Conservation (phyloP, 306 rosid genomes). For the Medicago arabica region DNA sequence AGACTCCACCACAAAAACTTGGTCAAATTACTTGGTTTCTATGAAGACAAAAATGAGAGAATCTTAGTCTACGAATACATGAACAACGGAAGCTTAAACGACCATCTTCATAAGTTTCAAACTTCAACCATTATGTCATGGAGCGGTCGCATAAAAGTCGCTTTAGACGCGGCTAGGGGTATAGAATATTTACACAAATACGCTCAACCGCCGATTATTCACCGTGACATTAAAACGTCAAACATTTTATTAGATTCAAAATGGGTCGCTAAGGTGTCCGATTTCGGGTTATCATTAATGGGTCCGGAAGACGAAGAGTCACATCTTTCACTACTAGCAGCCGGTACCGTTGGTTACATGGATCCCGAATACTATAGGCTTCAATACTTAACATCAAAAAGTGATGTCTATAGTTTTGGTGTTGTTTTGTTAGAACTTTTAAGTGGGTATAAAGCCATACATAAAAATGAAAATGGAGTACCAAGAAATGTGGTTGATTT, state of each 20-base stretch:
- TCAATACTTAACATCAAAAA: constrained; percentile 72
- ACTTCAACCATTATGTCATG: constrained; percentile 56
- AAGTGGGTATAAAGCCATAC: constrained; percentile 73
- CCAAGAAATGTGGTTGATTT: constrained; percentile 90
- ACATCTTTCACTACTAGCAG: constrained; percentile 61
- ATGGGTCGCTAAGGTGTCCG: constrained; percentile 69
- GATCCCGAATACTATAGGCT: constrained; percentile 91
- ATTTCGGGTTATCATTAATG: constrained; percentile 77
- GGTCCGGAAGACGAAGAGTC: constrained; percentile 64
- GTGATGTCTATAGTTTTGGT: constrained; percentile 91
- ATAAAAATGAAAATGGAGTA: constrained; percentile 63
- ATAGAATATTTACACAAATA: constrained; percentile 72
- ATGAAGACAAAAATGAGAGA: constrained; percentile 67
- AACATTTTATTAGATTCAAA: constrained; percentile 66
- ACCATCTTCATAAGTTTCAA: constrained; percentile 70
- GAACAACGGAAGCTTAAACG: constrained; percentile 73
- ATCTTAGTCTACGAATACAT: constrained; percentile 78
- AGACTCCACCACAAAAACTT: constrained; percentile 90
- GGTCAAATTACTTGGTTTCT: constrained; percentile 70
- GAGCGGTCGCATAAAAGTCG: constrained; percentile 57
- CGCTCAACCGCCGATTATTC: constrained; percentile 69
- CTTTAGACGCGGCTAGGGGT: constrained; percentile 82
- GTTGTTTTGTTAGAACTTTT: constrained; percentile 72
- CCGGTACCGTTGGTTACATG: constrained; percentile 87
- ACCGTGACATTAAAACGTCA: constrained; percentile 77